phyloP scores from a whole-genome alignment of 2,329 filamentous ascomycete genomes.

The Capronia epimyces region DNA sequence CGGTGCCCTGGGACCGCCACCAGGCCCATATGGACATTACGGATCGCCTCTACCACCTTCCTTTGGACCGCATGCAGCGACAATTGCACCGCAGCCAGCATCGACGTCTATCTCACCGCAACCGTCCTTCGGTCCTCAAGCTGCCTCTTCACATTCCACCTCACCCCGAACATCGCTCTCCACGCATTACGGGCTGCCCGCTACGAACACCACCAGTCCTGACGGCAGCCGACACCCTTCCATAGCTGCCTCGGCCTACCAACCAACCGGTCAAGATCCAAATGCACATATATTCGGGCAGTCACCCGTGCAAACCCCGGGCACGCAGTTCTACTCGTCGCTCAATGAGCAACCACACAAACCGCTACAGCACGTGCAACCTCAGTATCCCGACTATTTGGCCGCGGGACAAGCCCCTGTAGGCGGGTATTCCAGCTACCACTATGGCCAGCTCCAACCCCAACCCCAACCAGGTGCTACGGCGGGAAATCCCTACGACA shows the following conservation, averaged over 20 bases:
- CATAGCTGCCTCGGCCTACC: slow-evolving; percentile 21
- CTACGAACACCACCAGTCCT: slow-evolving; percentile 12
- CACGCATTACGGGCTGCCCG: slow-evolving; percentile 8
- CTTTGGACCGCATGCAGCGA: slow-evolving; percentile 14
- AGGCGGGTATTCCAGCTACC: slow-evolving; percentile 40
- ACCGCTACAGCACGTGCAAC: slow-evolving; percentile 32
- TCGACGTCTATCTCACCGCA: background rate
- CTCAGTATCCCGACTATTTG: slow-evolving; percentile 33
- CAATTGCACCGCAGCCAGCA: background rate
- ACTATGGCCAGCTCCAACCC: slow-evolving; percentile 36
- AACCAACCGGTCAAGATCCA: slow-evolving; percentile 15
- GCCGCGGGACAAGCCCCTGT: slow-evolving; percentile 25
- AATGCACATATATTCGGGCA: slow-evolving; percentile 21
- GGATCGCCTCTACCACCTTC: slow-evolving; percentile 15
- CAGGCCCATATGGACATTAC: slow-evolving; percentile 15
- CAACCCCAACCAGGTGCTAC: slow-evolving; percentile 17
- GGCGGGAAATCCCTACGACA: slow-evolving; percentile 34
- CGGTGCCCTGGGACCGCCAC: slow-evolving; percentile 10
- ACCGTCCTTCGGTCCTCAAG: slow-evolving; percentile 23
- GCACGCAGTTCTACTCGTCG: slow-evolving; percentile 30
- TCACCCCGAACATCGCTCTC: slow-evolving; percentile 21
- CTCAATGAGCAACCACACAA: slow-evolving; percentile 27
- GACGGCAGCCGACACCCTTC: slow-evolving; percentile 11
- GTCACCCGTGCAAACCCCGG: slow-evolving; percentile 27
- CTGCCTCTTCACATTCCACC: slow-evolving; percentile 8